Evolutionary conservation across 176 grass and related monocot genomes (phyloP).

Genomic region (Coix lacrymajobi): DNA sequence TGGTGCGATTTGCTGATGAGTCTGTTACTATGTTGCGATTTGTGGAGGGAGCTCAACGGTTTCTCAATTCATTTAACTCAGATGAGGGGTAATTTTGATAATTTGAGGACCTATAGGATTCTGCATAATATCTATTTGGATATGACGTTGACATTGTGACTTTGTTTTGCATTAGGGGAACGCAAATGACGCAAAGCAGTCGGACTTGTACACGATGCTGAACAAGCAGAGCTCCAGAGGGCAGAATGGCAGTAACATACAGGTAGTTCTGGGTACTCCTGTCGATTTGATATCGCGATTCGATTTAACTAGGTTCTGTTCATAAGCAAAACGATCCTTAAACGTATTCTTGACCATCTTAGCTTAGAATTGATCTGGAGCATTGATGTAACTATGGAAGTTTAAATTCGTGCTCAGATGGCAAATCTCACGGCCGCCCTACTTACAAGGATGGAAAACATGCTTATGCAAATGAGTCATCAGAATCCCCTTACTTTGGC

Average conservation of each 20-base stretch:
- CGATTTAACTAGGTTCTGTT: not conserved
- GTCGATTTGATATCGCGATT: not conserved
- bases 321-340: not conserved
- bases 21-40: not conserved
- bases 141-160: not conserved
- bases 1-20: not conserved
- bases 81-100: not conserved
- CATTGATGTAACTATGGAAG: not conserved
- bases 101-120: not conserved
- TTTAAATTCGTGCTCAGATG: slow-evolving; percentile 32
- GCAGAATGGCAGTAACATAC: slow-evolving; percentile 22
- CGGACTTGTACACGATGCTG: slow-evolving; percentile 39
- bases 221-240: slow-evolving; percentile 46
- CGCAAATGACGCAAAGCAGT: slow-evolving; percentile 28
- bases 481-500: slow-evolving; percentile 72
- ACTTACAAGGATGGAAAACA: slow-evolving; percentile 50
- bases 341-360: not conserved
- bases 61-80: not conserved
- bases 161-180: slow-evolving; percentile 25
- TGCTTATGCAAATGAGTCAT: slow-evolving; percentile 33
- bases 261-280: slow-evolving; percentile 23
- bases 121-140: not conserved
- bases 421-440: slow-evolving; percentile 38
- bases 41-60: not conserved
- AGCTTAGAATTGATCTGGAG: not conserved